Evolutionary conservation across 257 asterid species (phyloP), one percentile per base, ranked within the genome.

Genomic region (Plantago ovata): DNA sequence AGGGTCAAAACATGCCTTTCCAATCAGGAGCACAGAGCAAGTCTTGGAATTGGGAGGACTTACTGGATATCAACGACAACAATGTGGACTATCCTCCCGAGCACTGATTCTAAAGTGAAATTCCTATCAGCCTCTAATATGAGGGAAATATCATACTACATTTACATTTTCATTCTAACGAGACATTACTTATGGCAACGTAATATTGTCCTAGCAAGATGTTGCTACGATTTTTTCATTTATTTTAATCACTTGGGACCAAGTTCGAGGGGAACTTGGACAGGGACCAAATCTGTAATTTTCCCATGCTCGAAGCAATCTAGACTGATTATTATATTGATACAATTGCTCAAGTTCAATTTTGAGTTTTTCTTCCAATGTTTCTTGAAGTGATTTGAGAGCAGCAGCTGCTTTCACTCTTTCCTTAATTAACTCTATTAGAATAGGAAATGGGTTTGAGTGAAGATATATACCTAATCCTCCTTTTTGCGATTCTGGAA

Each of bases 351-450:
- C 86, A 51, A 93, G 84, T 76, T 89, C 96, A 43, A 54, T 64
- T 71, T 38, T 68, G 68, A 75, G 84, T 51, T 79, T 76, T 67
- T 80, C 87, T 60, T 93, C 94, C 56, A 84, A 69, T 60, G 74
- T 78, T 59, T 93, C 95, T 72, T 86, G 79, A 68, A 93, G 98
- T 46, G 94, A 75, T 77, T 82, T 89, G 60, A 89, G 88, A 67
- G 98, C 91, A 53, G 83, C 95, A 16, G 84, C 86, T 54, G 95
- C 95, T 75, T 77, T 88, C 19, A 68, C 77, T 72, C 74, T 87
- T 79, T 93, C 98, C 72, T 76, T 89, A 69, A 69, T 70, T 62
- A 93, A 60, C 72, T 93, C 97, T 14, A 51, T 57, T 62, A 20
- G 56, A 54, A 38, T 40, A 48, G 7, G 60, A 66, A 44, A 41